Base-by-base conservation (phyloP, 2,329 filamentous ascomycete species). In the Sporothrix luriei region DNA sequence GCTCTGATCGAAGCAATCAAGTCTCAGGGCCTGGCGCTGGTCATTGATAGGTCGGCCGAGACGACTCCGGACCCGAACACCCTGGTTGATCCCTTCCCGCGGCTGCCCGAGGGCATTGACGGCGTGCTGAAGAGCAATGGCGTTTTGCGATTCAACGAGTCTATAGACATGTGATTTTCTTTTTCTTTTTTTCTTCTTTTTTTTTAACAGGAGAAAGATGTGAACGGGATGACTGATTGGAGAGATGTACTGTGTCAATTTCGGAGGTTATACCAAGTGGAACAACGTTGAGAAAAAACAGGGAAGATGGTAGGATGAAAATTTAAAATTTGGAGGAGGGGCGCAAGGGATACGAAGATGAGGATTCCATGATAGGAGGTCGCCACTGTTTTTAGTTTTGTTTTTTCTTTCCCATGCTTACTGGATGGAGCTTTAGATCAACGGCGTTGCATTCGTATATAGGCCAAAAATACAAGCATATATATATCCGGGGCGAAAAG, bases 1-100 rank as follows among this genome's bases (percentile, higher is more conserved):
- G 92, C 94, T 2, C 85, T 99, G 61, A 90, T 97, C 68, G 92
- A 96, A 74, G 92, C 94, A 2, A 94, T 99, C 81, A 98, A 98
- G 80, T 93, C 93, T 33, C 91, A 97, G 64, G 94, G 95, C 33
- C 84, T 99, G 66, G 94, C 97, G 5, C 86, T 99, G 49, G 94
- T 99, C 19, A 91, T 92, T 66, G 94, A 99, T 78, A 92, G 91
- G 74, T 92, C 91, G 5, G 85, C 88, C 70, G 87, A 90, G 72
- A 75, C 78, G 65, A 80, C 74, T 55, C 78, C 79, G 16, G 78
- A 81, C 21, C 67, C 75, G 64, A 77, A 78, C 73, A 75, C 80
- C 59, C 76, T 81, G 75, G 77, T 77, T 72, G 82, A 86, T 78
- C 80, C 83, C 14, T 88, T 87, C 76, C 82, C 84, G 64, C 82